Conservation (phyloP, 345 rosid genomes). For the Noccaea bulbosa region DNA sequence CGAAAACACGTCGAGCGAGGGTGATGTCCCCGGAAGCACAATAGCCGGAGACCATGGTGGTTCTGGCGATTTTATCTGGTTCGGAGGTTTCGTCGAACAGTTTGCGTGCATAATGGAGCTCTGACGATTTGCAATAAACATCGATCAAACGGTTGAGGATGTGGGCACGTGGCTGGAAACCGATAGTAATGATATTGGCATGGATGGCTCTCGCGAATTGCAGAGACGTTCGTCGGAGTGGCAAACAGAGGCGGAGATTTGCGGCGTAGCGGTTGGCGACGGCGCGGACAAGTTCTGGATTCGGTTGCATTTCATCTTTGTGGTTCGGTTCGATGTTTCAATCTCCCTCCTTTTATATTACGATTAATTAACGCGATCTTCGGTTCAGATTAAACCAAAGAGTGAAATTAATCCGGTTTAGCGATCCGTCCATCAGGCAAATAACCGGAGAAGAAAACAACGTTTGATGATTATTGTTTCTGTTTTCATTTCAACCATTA, state of each 20-base stretch:
- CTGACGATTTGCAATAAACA: slow-evolving; percentile 44
- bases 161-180: slow-evolving; percentile 46
- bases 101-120: slow-evolving; percentile 40
- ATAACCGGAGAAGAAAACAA: slow-evolving; percentile 23
- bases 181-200: slow-evolving; percentile 41
- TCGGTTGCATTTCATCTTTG: slow-evolving; percentile 44
- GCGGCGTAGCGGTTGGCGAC: slow-evolving; percentile 46
- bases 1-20: slow-evolving; percentile 29
- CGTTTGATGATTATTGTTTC: neutral
- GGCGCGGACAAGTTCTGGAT: slow-evolving; percentile 41
- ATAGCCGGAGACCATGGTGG: slow-evolving; percentile 48
- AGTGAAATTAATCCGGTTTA: slow-evolving; percentile 10
- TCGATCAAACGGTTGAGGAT: slow-evolving; percentile 44
- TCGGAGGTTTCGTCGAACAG: slow-evolving; percentile 41
- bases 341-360: neutral
- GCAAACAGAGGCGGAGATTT: slow-evolving; percentile 43
- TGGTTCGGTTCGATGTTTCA: slow-evolving; percentile 33
- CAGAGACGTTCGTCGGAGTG: slow-evolving; percentile 36
- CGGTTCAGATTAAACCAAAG: slow-evolving; percentile 4
- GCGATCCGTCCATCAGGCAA: neutral
- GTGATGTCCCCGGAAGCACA: slow-evolving; percentile 32
- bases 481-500: slow-evolving; percentile 7
- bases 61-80: slow-evolving; percentile 47
- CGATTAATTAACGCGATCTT: neutral
- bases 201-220: slow-evolving; percentile 40